These are phyloP conservation scores for Paramecium sexaurelia DNA, from an alignment of 73 alveolate species.

Conservation along the genomic window DNA sequence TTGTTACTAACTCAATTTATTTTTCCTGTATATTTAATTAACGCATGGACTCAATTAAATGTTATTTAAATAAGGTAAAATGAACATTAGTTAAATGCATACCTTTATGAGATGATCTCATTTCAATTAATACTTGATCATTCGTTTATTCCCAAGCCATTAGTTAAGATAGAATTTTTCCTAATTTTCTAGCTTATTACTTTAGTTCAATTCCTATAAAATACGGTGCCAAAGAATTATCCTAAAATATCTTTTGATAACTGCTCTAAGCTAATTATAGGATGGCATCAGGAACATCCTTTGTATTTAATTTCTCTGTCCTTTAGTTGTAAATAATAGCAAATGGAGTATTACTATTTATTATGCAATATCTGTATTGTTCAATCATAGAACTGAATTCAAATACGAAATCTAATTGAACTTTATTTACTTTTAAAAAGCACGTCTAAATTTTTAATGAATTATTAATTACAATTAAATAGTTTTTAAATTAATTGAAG, in stretches of 20 bases:
- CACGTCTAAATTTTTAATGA: neutral
- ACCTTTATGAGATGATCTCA: conserved; percentile 16
- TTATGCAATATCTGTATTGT: neutral
- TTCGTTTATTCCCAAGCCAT: conserved; percentile 18
- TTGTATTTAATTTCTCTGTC: neutral
- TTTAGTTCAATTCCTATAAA: neutral
- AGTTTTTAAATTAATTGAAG: conserved; percentile 5
- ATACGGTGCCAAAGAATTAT: neutral
- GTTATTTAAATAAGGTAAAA: conserved; percentile 25
- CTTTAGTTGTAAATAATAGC: conserved; percentile 15
- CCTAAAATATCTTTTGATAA: neutral
- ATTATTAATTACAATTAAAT: conserved; percentile 24
- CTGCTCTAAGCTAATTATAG: neutral
- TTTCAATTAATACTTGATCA: neutral
- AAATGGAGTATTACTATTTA: neutral
- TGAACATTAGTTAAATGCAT: conserved; percentile 52
- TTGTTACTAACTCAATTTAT: conserved; percentile 14
- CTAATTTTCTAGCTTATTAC: conserved; percentile 1
- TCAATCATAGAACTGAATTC: conserved; percentile 4
- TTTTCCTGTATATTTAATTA: neutral
- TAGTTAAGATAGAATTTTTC: neutral
- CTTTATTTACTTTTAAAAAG: conserved; percentile 7
- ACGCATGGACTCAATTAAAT: conserved; percentile 23
- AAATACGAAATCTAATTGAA: neutral
- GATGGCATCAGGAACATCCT: neutral